Percentiles rank a stretch among this genome's conserved stretches.
These are phyloP conservation scores for Termitomyces sp. DNA, from an alignment of 768 basidiomycete genomes.

Conservation along the genomic window DNA sequence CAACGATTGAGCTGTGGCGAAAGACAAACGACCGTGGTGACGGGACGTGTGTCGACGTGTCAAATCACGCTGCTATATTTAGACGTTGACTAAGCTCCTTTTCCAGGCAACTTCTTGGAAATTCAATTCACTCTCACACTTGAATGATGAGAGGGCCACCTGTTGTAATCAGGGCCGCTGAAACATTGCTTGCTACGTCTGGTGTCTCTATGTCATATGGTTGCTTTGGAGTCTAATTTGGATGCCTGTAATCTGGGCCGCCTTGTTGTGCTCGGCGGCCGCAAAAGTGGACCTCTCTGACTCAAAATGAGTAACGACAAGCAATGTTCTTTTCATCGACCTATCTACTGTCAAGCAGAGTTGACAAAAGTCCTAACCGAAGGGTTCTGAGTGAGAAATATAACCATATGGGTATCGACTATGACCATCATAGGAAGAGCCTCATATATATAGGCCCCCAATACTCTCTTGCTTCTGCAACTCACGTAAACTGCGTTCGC, in stretches of 20 bases:
- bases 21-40: neutral
- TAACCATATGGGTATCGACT: neutral
- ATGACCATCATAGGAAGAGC: neutral
- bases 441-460: neutral
- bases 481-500: neutral
- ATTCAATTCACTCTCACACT: too few relatives aligned
- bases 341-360: too few relatives aligned
- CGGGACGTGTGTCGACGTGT: slow-evolving; percentile 15
- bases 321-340: neutral
- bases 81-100: slow-evolving; percentile 9
- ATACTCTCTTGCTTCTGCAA: neutral
- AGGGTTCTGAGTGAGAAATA: neutral
- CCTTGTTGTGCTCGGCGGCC: neutral
- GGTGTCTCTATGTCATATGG: too few relatives aligned
- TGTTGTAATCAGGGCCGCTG: too few relatives aligned
- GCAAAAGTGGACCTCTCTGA: neutral
- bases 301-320: neutral
- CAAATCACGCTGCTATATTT: slow-evolving; percentile 12
- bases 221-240: neutral
- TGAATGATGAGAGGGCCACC: too few relatives aligned
- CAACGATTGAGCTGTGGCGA: neutral
- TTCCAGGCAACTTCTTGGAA: too few relatives aligned
- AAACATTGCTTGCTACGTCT: too few relatives aligned
- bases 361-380: neutral
- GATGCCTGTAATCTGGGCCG: neutral